A percentile compares a stretch with the other conserved stretches of the same genome.
Conservation (phyloP, 179 eudicot genomes). For the Beta corolliflora region DNA sequence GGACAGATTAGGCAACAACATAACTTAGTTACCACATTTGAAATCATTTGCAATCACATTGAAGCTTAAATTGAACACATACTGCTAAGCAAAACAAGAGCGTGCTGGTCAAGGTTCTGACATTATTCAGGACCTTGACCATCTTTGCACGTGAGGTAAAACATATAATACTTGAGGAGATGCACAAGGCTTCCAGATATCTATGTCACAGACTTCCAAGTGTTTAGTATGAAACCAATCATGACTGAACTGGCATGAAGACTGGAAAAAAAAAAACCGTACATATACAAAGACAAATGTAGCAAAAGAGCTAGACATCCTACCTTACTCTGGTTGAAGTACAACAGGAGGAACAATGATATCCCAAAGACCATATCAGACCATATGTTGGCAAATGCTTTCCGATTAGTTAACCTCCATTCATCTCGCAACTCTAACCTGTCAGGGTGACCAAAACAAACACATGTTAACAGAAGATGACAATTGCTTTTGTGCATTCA, state of each 20-base stretch:
- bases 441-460: slow-evolving; percentile 32
- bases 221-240: background rate
- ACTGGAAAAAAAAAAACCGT: background rate
- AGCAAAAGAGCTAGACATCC: slow-evolving; percentile 32
- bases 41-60: background rate
- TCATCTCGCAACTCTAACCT: slow-evolving; percentile 90
- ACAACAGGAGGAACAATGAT: slow-evolving; percentile 74
- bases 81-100: background rate
- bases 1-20: background rate
- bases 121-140: background rate
- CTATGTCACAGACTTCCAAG: background rate
- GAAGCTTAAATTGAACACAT: background rate
- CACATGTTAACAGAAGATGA: slow-evolving; percentile 10
- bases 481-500: background rate
- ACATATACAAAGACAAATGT: slow-evolving; percentile 11
- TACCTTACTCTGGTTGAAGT: slow-evolving; percentile 84
- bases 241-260: background rate
- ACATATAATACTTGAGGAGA: background rate
- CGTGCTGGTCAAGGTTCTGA: background rate
- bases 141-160: background rate
- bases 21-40: background rate
- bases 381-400: slow-evolving; percentile 91
- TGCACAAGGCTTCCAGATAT: background rate
- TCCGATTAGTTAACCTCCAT: slow-evolving; percentile 81
- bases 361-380: slow-evolving; percentile 87